A percentile compares a stretch with the other conserved stretches of the same genome.
Evolutionary conservation across 805 yeast species (phyloP).

Genomic region (Geotrichum ghanense): DNA sequence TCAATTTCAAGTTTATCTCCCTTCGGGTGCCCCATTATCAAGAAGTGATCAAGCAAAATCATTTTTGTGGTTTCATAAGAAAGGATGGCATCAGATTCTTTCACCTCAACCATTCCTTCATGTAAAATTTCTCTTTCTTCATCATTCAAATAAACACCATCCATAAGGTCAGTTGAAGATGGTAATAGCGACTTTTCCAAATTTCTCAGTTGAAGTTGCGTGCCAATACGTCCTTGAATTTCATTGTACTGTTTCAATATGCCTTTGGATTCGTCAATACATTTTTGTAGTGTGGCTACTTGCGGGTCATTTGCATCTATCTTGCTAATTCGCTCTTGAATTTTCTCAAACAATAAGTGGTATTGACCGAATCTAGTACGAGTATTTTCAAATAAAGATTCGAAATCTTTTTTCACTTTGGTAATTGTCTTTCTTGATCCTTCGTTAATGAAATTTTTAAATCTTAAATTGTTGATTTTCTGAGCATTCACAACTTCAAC

Average conservation of each 20-base stretch:
- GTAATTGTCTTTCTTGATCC: background rate
- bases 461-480: background rate
- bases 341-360: background rate
- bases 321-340: background rate
- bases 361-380: background rate
- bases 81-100: background rate
- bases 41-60: constrained; percentile 58
- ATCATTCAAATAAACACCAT: background rate
- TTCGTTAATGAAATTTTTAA: background rate
- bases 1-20: constrained; percentile 17
- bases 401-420: background rate
- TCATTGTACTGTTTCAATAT: background rate
- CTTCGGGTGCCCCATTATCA: constrained; percentile 29
- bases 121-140: background rate
- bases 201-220: background rate
- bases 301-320: background rate
- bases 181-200: background rate
- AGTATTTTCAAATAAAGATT: background rate
- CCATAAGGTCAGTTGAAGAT: background rate
- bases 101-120: background rate
- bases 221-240: background rate
- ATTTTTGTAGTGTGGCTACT: background rate
- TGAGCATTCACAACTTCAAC: background rate
- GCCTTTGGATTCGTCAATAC: background rate
- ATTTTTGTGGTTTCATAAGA: constrained; percentile 17